Evolutionary conservation across 257 asterid species (phyloP).

Genomic region (Ajuga chamaepitys): DNA sequence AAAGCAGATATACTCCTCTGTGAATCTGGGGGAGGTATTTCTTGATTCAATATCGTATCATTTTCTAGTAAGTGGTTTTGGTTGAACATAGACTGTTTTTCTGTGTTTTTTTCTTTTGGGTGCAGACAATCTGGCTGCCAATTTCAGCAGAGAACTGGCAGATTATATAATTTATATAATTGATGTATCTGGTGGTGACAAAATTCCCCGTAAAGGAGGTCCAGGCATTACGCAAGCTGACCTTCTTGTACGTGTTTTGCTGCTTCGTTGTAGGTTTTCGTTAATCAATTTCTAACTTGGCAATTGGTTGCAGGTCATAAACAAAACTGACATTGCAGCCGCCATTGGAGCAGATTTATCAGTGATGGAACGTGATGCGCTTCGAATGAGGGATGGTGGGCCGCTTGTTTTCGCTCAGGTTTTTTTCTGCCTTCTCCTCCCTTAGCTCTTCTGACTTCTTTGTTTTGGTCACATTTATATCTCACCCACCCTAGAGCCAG

Average conservation of each 20-base stretch:
- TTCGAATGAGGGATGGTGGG: slow-evolving; percentile 96
- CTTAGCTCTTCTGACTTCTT: not conserved
- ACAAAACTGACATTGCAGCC: slow-evolving; percentile 84
- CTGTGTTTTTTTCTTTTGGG: not conserved
- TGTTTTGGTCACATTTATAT: not conserved
- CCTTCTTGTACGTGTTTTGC: slow-evolving; percentile 61
- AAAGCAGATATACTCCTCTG: slow-evolving; percentile 88
- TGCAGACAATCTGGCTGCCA: slow-evolving; percentile 90
- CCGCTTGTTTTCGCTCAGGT: slow-evolving; percentile 98
- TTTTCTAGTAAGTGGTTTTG: not conserved
- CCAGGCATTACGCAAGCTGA: slow-evolving; percentile 98
- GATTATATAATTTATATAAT: slow-evolving; percentile 89
- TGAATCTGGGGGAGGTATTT: slow-evolving; percentile 95
- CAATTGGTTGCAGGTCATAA: slow-evolving; percentile 55
- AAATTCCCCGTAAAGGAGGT: slow-evolving; percentile 97
- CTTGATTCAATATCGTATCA: not conserved
- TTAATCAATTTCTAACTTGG: not conserved
- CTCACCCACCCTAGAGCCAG: too few relatives aligned
- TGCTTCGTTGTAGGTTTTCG: not conserved
- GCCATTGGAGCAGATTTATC: slow-evolving; percentile 90
- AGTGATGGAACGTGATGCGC: slow-evolving; percentile 94
- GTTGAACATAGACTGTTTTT: not conserved
- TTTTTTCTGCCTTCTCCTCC: not conserved
- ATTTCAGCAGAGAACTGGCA: slow-evolving; percentile 94
- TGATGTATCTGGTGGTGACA: slow-evolving; percentile 91